Percentiles rank a stretch among this genome's conserved stretches.
phyloP scores from a whole-genome alignment of 768 basidiomycete species.

The Tephrocybe sp. region DNA sequence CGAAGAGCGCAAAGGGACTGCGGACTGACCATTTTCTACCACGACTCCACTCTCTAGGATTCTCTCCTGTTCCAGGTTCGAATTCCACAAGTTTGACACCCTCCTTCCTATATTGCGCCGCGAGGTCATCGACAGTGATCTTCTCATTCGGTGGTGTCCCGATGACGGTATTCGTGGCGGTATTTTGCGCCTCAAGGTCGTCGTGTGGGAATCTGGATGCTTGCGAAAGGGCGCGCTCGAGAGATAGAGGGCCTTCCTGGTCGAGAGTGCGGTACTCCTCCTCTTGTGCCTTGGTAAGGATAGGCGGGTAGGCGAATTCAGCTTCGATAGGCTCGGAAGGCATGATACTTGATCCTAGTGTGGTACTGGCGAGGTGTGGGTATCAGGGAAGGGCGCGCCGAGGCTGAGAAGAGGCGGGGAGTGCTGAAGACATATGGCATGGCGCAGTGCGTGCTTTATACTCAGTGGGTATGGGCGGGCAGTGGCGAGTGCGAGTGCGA shows the following conservation, averaged over 20 bases:
- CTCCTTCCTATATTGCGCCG: constrained; percentile 10
- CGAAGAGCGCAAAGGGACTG: background rate
- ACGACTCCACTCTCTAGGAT: constrained; percentile 6
- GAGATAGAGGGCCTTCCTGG: constrained; percentile 16
- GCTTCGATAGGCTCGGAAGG: constrained; percentile 32
- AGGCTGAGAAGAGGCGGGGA: background rate
- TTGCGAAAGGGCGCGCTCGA: background rate
- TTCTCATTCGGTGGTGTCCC: constrained; percentile 15
- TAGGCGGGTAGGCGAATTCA: constrained; percentile 24
- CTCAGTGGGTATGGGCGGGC: too few species aligned
- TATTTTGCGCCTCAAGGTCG: constrained; percentile 3
- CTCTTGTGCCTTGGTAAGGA: constrained; percentile 25
- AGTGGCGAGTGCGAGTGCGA: background rate
- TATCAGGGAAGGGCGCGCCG: background rate
- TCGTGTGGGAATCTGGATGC: background rate
- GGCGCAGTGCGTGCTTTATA: background rate
- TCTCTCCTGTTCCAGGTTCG: constrained; percentile 8
- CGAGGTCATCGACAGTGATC: constrained; percentile 34
- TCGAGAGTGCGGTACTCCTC: constrained; percentile 27
- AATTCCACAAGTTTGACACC: constrained; percentile 11
- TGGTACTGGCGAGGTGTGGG: background rate
- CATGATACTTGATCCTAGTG: constrained; percentile 17
- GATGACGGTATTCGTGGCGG: constrained; percentile 7
- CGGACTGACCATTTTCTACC: constrained; percentile 40
- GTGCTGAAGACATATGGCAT: background rate